Evolutionary conservation across 176 grass and related monocot genomes (phyloP).

Genomic region (Eragrostis nindensis): DNA sequence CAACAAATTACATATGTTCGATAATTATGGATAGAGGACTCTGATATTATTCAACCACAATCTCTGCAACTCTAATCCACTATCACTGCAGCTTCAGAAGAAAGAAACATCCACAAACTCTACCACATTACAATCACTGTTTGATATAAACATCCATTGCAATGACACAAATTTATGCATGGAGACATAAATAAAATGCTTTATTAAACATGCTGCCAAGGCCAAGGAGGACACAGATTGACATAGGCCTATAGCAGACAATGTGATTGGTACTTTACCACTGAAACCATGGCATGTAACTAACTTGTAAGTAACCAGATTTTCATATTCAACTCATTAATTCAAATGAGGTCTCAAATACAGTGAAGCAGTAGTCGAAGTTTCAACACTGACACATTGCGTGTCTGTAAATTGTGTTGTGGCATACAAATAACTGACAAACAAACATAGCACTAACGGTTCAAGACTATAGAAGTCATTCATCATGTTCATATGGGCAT

Average conservation of each 20-base stretch:
- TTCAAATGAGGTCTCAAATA: background rate
- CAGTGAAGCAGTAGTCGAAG: background rate
- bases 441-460: background rate
- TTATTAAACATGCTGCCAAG: background rate
- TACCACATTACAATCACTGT: background rate
- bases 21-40: conserved; percentile 16
- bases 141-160: background rate
- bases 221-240: background rate
- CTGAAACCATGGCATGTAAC: background rate
- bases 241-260: background rate
- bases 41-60: background rate
- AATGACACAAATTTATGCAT: background rate
- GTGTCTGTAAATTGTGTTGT: background rate
- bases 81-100: background rate
- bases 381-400: background rate
- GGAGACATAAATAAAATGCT: background rate
- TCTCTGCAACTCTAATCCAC: background rate
- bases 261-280: background rate
- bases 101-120: background rate
- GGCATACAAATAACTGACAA: background rate
- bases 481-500: background rate
- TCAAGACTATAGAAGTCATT: background rate
- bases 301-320: background rate
- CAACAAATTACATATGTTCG: background rate
- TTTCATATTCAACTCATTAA: background rate